These are phyloP conservation scores for Saccharomyces hybrid DNA, from an alignment of 1,139 yeast species.

Conservation along the genomic window DNA sequence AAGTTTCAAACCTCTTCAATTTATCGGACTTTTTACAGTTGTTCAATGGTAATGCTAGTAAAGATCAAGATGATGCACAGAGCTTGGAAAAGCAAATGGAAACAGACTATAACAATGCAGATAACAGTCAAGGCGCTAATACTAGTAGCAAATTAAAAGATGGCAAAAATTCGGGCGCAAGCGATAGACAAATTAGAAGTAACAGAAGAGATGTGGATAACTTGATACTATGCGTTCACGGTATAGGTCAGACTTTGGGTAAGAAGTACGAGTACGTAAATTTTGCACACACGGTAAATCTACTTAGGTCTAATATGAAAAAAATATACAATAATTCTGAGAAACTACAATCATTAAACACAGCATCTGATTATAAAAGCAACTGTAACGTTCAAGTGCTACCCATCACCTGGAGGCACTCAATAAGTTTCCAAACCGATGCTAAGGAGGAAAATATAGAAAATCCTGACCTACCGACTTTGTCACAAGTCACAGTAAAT, in stretches of 20 bases:
- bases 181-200: background rate
- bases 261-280: constrained; percentile 71
- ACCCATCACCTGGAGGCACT: constrained; percentile 74
- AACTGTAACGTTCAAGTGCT: constrained; percentile 66
- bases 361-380: constrained; percentile 22
- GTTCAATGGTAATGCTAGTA: background rate
- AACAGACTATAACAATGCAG: constrained; percentile 42
- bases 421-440: constrained; percentile 52
- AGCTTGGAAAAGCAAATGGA: constrained; percentile 42
- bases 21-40: background rate
- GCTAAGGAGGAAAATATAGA: constrained; percentile 23
- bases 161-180: background rate
- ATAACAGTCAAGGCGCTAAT: constrained; percentile 26
- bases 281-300: constrained; percentile 78
- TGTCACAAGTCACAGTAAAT: constrained; percentile 69
- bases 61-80: constrained; percentile 20
- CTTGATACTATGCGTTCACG: constrained; percentile 78
- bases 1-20: background rate
- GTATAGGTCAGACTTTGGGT: constrained; percentile 87
- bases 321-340: constrained; percentile 44
- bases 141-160: background rate
- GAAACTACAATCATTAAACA: constrained; percentile 34
- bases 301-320: constrained; percentile 57
- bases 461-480: constrained; percentile 43
- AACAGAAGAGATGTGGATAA: constrained; percentile 59